A percentile compares a stretch with the other conserved stretches of the same genome.
These are phyloP conservation scores for Kazachstania psychrophila DNA, from an alignment of 805 yeast species.

Conservation along the genomic window DNA sequence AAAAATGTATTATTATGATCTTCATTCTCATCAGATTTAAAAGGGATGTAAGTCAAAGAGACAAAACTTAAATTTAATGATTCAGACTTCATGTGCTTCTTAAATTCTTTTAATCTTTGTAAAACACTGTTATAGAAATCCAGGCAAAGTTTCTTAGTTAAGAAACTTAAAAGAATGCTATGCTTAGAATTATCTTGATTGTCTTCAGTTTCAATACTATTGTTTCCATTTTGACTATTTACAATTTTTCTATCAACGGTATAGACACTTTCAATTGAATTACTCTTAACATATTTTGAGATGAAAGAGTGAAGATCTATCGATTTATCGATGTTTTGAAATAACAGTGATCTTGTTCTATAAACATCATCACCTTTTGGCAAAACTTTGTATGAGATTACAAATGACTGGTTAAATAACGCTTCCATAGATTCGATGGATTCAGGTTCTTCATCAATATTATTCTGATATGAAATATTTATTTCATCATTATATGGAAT, in stretches of 20 bases:
- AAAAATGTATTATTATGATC: slow-evolving; percentile 34
- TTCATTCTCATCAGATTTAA: background rate
- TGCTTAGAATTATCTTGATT: slow-evolving; percentile 30
- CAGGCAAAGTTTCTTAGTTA: slow-evolving; percentile 30
- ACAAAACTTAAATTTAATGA: slow-evolving; percentile 31
- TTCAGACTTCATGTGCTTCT: slow-evolving; percentile 33
- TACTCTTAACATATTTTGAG: slow-evolving; percentile 41
- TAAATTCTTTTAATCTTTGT: slow-evolving; percentile 31
- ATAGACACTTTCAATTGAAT: slow-evolving; percentile 54
- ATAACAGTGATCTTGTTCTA: slow-evolving; percentile 26
- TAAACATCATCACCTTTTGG: slow-evolving; percentile 28
- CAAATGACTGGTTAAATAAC: slow-evolving; percentile 13
- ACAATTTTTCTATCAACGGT: slow-evolving; percentile 14
- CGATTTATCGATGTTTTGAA: slow-evolving; percentile 20
- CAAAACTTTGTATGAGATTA: slow-evolving; percentile 18
- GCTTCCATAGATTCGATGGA: slow-evolving; percentile 1
- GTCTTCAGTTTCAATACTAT: slow-evolving; percentile 29
- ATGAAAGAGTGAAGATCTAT: slow-evolving; percentile 19
- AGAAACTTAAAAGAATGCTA: slow-evolving; percentile 22
- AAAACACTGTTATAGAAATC: slow-evolving; percentile 32
- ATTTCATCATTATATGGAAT: background rate
- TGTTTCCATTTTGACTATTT: slow-evolving; percentile 25
- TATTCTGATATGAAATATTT: background rate
- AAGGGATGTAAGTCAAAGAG: slow-evolving; percentile 23
- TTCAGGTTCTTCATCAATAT: background rate